phyloP scores from a whole-genome alignment of 129 eudicot genomes.

The Artemisia argyi region DNA sequence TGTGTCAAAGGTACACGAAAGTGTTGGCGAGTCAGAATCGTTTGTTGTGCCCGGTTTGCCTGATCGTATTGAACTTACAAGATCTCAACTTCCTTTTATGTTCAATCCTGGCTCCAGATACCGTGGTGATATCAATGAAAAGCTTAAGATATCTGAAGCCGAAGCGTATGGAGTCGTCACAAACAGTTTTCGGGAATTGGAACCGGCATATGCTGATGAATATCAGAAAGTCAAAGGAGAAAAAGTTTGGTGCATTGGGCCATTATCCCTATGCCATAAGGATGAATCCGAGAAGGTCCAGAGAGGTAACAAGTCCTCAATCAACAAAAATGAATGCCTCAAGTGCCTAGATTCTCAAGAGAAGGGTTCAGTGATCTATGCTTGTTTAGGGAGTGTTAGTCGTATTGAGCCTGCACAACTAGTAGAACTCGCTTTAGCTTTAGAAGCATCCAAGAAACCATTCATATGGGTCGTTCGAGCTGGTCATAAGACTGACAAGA shows the following conservation, averaged over 20 bases:
- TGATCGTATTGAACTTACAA: conserved; percentile 47
- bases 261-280: conserved; percentile 39
- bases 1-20: conserved; percentile 24
- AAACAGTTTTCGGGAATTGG: conserved; percentile 53
- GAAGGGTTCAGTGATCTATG: conserved; percentile 37
- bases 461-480: conserved; percentile 49
- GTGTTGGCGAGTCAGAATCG: conserved; percentile 29
- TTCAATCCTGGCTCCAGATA: conserved; percentile 21
- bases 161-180: conserved; percentile 38
- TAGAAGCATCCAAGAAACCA: conserved; percentile 35
- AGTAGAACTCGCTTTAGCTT: conserved; percentile 43
- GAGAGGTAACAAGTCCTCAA: conserved; percentile 41
- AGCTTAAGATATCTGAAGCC: conserved; percentile 27
- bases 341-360: conserved; percentile 46
- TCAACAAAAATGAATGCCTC: conserved; percentile 29
- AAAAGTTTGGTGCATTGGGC: conserved; percentile 52
- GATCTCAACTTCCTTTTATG: conserved; percentile 41
- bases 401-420: conserved; percentile 32
- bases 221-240: conserved; percentile 31
- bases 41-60: conserved; percentile 61
- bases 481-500: conserved; percentile 20
- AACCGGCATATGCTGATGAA: conserved; percentile 38
- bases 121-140: background rate
- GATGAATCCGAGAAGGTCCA: conserved; percentile 26
- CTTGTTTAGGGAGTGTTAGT: conserved; percentile 46